Evolutionary conservation across 73 alveolate genomes (phyloP), one percentile per base, ranked within the genome.

Genomic region (Blepharisma stoltei): DNA sequence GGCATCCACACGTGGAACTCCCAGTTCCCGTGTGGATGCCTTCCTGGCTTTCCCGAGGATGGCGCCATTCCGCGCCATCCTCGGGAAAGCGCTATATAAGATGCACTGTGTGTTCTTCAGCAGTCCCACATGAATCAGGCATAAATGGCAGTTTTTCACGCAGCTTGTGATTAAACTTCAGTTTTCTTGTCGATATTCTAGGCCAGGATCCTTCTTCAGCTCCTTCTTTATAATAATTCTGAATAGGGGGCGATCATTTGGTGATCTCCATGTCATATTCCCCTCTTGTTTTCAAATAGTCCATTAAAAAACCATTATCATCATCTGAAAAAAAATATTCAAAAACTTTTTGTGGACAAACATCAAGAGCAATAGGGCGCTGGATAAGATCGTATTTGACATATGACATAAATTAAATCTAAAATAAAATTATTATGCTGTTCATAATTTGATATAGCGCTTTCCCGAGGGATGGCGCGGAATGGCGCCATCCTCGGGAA

Each of bases 311-410:
- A 1, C 46, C 73, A 2, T 20, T 4, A 60, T 11, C 46, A 2
- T 60, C 73, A 25, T 60, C 73, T n/a, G 73, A 60, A 60, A 60
- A 60, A 25, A 60, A 60, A 18, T 18, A 25, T 9, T 60, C 46
- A 60, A 60, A 60, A 60, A 60, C 37, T 60, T 60, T n/a, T 60
- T n/a, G 23, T 14, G 73, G 73, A 25, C 48, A 20, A 25, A 5
- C 18, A 8, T 14, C 48, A 9, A 60, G 46, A 18, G 11, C 23
- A 9, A 60, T 14, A 60, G 38, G 49, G 23, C 38, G 14, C 18
- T 60, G 46, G 0, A 60, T 14, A 25, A 60, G 37, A 20, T 60
- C 23, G 47, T 60, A 9, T 32, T 32, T 32, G 5, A 32, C 41
- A 32, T 32, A 32, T 1, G 41, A 0, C 41, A 32, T 32, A 32